Conservation (phyloP, 352 stramenopile species). For the Pythium dissimile region DNA sequence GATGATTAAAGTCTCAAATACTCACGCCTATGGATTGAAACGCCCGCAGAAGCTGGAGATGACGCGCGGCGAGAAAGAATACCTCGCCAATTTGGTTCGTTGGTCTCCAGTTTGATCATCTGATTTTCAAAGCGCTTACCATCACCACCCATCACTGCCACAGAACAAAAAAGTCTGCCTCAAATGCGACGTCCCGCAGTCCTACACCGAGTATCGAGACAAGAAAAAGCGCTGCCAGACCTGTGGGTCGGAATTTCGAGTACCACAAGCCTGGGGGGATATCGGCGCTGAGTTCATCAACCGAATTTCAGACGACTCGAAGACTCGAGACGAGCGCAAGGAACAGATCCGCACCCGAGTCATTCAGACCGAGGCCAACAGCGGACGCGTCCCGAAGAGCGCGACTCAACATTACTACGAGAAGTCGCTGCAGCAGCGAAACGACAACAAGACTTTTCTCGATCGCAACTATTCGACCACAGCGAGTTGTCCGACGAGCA, state of each 20-base stretch:
- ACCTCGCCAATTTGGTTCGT: constrained; percentile 30
- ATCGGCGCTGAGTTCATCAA: constrained; percentile 58
- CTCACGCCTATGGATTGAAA: no score
- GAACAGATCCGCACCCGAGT: constrained; percentile 49
- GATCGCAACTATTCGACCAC: constrained; percentile 52
- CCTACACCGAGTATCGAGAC: constrained; percentile 79
- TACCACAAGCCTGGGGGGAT: constrained; percentile 74
- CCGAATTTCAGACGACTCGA: constrained; percentile 47
- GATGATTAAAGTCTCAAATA: background rate
- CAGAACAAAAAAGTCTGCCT: constrained; percentile 82
- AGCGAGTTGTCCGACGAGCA: background rate
- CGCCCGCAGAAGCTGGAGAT: constrained; percentile 61
- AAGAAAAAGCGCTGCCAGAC: constrained; percentile 86
- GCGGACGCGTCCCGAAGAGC: constrained; percentile 36
- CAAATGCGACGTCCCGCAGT: constrained; percentile 62
- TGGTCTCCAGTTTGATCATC: background rate
- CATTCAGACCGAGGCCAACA: constrained; percentile 31
- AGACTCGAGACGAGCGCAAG: constrained; percentile 39
- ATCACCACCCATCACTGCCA: background rate
- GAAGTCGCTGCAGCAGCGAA: constrained; percentile 51
- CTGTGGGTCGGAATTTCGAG: constrained; percentile 70
- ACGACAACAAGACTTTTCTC: constrained; percentile 47
- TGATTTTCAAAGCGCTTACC: background rate
- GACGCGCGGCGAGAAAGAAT: constrained; percentile 73
- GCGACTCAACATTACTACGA: constrained; percentile 68